Evolutionary conservation across 2,329 filamentous ascomycete species (phyloP), one percentile per base, ranked within the genome.

Genomic region (Mycosphaerella sp.): DNA sequence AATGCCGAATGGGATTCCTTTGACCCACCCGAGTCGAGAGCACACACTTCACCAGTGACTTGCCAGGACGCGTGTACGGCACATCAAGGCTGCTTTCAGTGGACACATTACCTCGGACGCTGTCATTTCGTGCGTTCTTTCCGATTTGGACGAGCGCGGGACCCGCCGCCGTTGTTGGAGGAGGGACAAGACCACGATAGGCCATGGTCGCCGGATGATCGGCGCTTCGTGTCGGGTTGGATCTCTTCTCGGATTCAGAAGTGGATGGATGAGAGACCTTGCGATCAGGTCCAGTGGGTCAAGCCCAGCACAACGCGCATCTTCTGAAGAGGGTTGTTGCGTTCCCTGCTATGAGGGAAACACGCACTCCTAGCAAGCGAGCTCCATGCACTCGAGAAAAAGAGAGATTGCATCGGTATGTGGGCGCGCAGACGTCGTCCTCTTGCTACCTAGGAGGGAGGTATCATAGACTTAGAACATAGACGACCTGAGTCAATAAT

Each of bases 21-120:
- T 14, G 63, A 62, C 36, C 60, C 61, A 23, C 60, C 65, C 42
- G 2, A 7, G 10, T 5, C 8, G 23, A 7, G 59, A 62, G n/a
- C 62, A 66, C 66, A 72, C 49, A 48, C 41, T 7, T 71, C 66
- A 8, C 51, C 67, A 41, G 60, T 67, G 3, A 62, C 65, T 12
- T 72, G 70, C 61, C 70, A 73, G 4, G 72, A 69, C 43, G 77
- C 78, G 9, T 83, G 80, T 59, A 68, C 74, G 42, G 36, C 48
- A 1, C 48, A 47, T 9, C 23, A 51, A 1, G 48, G 31, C 1
- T 74, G 72, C 50, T 69, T 71, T 39, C 71, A 74, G 58, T 73
- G 66, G 58, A 62, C 65, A 1, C 67, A 64, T 42, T 62, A 64
- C 40, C 59, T 59, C 9, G 52, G 53, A 38, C 45, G 36, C 26